phyloP scores from a whole-genome alignment of 192 early-diverging fungal species.

The Haplosporangium gracile region DNA sequence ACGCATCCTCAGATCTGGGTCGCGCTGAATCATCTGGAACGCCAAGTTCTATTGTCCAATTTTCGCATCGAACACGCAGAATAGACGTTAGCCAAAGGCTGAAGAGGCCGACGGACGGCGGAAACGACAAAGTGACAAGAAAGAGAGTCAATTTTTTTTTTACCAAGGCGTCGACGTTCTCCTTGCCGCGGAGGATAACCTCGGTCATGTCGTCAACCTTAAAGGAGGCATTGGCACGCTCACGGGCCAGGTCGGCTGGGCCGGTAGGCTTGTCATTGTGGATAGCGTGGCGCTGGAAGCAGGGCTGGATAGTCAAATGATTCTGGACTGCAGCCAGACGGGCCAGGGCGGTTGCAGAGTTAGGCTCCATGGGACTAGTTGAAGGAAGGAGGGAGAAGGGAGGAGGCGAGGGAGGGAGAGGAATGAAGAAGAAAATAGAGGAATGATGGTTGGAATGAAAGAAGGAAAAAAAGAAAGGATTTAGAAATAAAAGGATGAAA shows the following conservation, averaged over 20 bases:
- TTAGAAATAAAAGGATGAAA: not conserved
- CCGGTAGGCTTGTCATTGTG: constrained; percentile 56
- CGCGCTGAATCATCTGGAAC: constrained; percentile 62
- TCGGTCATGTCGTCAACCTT: constrained; percentile 61
- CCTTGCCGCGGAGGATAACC: constrained; percentile 57
- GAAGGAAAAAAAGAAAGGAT: not conserved
- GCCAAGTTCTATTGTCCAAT: constrained; percentile 40
- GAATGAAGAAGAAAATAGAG: not conserved
- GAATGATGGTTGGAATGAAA: not conserved
- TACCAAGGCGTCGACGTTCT: constrained; percentile 60
- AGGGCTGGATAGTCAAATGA: constrained; percentile 50
- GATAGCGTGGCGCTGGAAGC: constrained; percentile 37
- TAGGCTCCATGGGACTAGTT: constrained; percentile 13
- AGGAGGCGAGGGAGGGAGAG: not conserved
- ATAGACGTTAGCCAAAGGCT: not conserved
- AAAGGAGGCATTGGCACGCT: constrained; percentile 65
- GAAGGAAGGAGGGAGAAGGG: not conserved
- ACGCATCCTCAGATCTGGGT: constrained; percentile 61
- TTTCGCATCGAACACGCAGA: not conserved
- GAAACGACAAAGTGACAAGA: not conserved
- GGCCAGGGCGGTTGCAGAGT: constrained; percentile 23
- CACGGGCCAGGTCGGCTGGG: constrained; percentile 60
- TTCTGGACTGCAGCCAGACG: constrained; percentile 50
- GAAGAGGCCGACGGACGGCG: not conserved
- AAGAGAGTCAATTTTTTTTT: not conserved